Evolutionary conservation across 208 protist species (phyloP).

Genomic region (Leishmania braziliensis): DNA sequence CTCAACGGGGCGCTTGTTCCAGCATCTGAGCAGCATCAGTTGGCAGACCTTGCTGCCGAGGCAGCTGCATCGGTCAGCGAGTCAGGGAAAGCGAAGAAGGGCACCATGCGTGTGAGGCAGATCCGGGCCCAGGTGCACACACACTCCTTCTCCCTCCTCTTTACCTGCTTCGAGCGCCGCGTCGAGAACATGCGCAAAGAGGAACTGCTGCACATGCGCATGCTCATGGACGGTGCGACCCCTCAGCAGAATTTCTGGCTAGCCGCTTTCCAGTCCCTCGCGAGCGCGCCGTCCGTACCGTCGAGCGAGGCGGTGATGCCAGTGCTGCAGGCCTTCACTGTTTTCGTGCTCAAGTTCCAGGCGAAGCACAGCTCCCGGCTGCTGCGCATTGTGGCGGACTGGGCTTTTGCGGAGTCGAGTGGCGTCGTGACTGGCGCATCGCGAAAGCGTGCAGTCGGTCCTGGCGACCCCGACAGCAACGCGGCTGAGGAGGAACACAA

Average conservation of each 20-base stretch:
- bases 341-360: conserved; percentile 91
- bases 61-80: conserved; percentile 9
- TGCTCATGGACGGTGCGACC: conserved; percentile 55
- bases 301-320: conserved; percentile 68
- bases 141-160: conserved; percentile 80
- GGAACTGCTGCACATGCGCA: conserved; percentile 69
- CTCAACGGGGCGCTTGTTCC: conserved; percentile 39
- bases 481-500: conserved; percentile 23
- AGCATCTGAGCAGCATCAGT: conserved; percentile 33
- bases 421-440: conserved; percentile 17
- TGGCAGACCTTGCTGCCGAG: conserved; percentile 15
- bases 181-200: conserved; percentile 72
- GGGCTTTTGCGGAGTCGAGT: conserved; percentile 72
- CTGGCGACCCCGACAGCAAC: conserved; percentile 11
- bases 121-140: conserved; percentile 63
- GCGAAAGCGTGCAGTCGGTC: conserved; percentile 4
- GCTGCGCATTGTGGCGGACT: conserved; percentile 67
- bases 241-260: conserved; percentile 83
- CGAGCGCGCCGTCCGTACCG: conserved; percentile 54
- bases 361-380: conserved; percentile 71
- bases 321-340: conserved; percentile 76
- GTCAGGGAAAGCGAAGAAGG: conserved; percentile 17
- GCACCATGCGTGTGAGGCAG: conserved; percentile 14
- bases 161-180: conserved; percentile 66
- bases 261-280: conserved; percentile 74